A percentile compares a stretch with the other conserved stretches of the same genome.
phyloP scores from a whole-genome alignment of 1,139 yeast genomes.

The Chernovozyma sophiae-reginae region DNA sequence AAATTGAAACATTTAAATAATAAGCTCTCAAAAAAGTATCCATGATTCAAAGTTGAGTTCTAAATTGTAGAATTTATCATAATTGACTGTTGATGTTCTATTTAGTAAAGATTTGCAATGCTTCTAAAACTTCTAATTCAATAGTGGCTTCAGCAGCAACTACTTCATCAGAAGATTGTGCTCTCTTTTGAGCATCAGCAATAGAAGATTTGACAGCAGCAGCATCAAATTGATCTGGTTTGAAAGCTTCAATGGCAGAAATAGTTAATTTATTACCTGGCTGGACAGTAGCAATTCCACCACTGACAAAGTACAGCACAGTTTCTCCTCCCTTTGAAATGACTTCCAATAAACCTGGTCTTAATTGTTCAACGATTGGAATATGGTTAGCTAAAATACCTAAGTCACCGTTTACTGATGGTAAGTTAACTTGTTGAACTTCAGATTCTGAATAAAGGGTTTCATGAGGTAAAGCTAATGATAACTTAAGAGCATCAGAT shows the following conservation, averaged over 20 bases:
- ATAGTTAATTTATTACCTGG: constrained; percentile 90
- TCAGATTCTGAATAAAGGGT: constrained; percentile 49
- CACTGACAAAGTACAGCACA: constrained; percentile 85
- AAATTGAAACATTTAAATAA: too few relatives aligned
- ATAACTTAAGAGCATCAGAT: constrained; percentile 77
- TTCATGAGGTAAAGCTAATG: constrained; percentile 88
- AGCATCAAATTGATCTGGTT: constrained; percentile 82
- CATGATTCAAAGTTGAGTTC: too few relatives aligned
- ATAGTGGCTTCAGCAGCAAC: constrained; percentile 94
- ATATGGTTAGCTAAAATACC: constrained; percentile 98
- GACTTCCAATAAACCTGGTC: constrained; percentile 94
- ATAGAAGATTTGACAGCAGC: constrained; percentile 77
- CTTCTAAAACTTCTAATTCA: constrained; percentile 94
- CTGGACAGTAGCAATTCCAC: constrained; percentile 96
- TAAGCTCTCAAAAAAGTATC: too few relatives aligned
- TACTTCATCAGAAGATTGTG: constrained; percentile 76
- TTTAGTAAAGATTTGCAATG: constrained; percentile 85
- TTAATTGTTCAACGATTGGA: constrained; percentile 94
- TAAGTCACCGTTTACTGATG: constrained; percentile 93
- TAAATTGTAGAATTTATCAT: too few relatives aligned
- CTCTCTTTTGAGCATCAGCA: constrained; percentile 94
- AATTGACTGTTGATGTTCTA: too few relatives aligned
- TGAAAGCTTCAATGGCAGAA: constrained; percentile 94
- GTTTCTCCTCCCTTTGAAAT: constrained; percentile 72
- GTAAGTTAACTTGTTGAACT: constrained; percentile 90